A percentile compares a stretch with the other conserved stretches of the same genome.
phyloP scores from a whole-genome alignment of 2,329 filamentous ascomycete genomes.

The Apiospora koreana region DNA sequence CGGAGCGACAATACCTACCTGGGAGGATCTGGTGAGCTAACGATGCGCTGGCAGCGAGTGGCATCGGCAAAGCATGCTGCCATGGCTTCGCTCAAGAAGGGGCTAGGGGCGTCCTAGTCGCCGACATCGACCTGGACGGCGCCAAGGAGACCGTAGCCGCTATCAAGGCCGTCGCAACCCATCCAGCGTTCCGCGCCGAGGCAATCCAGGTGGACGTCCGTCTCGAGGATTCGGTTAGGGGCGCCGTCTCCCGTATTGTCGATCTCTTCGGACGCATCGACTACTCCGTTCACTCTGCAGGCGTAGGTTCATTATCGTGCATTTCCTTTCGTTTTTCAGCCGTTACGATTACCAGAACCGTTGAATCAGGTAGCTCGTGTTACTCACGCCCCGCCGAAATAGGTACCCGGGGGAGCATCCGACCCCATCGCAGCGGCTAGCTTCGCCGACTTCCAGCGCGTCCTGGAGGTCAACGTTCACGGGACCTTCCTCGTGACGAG shows the following conservation, averaged over 20 bases:
- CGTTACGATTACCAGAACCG: too few species aligned
- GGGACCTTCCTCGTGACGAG: constrained; percentile 22
- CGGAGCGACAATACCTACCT: too few species aligned
- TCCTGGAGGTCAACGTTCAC: constrained; percentile 19
- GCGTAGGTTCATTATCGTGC: too few species aligned
- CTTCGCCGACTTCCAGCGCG: constrained; percentile 21
- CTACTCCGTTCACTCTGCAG: constrained; percentile 22
- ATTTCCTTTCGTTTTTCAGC: too few species aligned
- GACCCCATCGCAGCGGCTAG: constrained; percentile 18
- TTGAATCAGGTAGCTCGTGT: too few species aligned
- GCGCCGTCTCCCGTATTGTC: constrained; percentile 11
- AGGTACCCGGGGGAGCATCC: constrained; percentile 1
- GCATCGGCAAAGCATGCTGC: constrained; percentile 20
- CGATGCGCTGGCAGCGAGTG: too few species aligned
- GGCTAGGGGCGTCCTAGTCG: constrained; percentile 17
- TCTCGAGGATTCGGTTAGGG: constrained; percentile 15
- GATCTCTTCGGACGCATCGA: constrained; percentile 22
- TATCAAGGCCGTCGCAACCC: constrained; percentile 7
- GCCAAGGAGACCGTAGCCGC: constrained; percentile 15
- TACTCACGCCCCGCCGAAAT: too few species aligned
- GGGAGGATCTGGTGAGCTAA: too few species aligned
- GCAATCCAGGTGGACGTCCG: constrained; percentile 20
- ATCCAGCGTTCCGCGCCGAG: constrained; percentile 17
- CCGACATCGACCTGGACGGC: constrained; percentile 22
- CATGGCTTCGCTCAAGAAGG: constrained; percentile 19